Base-by-base conservation (phyloP, 306 rosid species). In the Arachis stenosperma region DNA sequence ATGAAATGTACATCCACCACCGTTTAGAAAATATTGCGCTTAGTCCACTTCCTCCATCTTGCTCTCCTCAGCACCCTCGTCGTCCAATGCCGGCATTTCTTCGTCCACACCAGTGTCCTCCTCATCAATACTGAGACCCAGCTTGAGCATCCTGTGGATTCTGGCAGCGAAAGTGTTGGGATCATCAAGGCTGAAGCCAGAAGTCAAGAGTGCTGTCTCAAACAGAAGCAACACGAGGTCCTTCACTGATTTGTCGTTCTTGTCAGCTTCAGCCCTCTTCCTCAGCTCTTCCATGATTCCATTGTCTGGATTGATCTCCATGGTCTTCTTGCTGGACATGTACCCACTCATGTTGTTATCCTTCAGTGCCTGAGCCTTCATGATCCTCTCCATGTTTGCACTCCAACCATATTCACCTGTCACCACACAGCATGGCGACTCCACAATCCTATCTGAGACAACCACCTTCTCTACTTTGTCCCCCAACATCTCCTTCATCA, bases 271-370 rank as follows among this genome's bases (percentile, higher is more conserved):
- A 0, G 89, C 91, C 58, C 89, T 84, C 76, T 84, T 87, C 57
- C 91, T 84, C 41, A 87, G 52, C 78, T 87, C 89, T 75, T 85
- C 92, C 92, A 88, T 85, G 8, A 88, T 85, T 6, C 89, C 89
- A 30, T 87, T 78, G 58, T 87, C 92, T 0, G 92, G 89, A 76
- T 87, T 85, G 47, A 87, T 87, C 75, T 85, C 89, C 92, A 87
- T 87, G 0, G 91, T 87, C 81, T 87, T 87, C 84, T 87, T 87
- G 87, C 87, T 80, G 0, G 91, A 80, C 89, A 87, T 84, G 81
- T 84, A 84, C 1, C 82, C 22, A 5, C 84, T n/a, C 91, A 83
- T 87, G 78, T 87, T 81, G 73, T 0, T 85, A 47, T 87, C 89
- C 27, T 89, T 78, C 13, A 87, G 42, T 0, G 92, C 87, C 71